These are phyloP conservation scores for Wallacemonas sp. DNA, from an alignment of 208 protist species.

Conservation along the genomic window DNA sequence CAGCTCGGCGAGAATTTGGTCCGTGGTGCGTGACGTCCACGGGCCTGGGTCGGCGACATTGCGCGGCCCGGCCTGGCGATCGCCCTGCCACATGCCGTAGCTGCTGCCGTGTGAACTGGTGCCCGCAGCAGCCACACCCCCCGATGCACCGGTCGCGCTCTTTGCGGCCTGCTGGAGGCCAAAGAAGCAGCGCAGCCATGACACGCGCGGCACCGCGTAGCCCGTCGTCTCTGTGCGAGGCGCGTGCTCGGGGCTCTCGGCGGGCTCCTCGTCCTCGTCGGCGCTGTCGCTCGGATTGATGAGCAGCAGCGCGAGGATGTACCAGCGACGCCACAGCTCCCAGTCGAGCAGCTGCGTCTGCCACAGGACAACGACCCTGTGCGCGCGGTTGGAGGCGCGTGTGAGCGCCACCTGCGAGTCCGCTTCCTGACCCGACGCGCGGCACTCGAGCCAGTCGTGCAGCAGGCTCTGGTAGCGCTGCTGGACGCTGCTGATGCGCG, in stretches of 20 bases:
- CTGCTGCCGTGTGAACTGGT: background rate
- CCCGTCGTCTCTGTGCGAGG: background rate
- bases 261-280: background rate
- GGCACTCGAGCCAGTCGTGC: conserved; percentile 13
- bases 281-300: background rate
- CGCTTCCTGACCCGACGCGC: background rate
- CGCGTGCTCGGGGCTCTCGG: background rate
- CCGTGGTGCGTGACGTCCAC: conserved; percentile 1
- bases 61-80: background rate
- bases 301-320: conserved; percentile 59
- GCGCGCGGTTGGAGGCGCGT: conserved; percentile 24
- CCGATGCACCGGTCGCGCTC: too few species aligned
- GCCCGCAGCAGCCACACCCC: background rate
- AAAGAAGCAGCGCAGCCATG: conserved; percentile 77
- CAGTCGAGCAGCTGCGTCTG: conserved; percentile 49
- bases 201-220: conserved; percentile 38
- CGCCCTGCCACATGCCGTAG: background rate
- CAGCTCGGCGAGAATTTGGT: conserved; percentile 43
- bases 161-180: conserved; percentile 18
- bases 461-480: conserved; percentile 14
- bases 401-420: conserved; percentile 22
- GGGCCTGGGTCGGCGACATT: background rate
- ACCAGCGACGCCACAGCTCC: conserved; percentile 58
- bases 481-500: conserved; percentile 6
- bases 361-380: conserved; percentile 33